Evolutionary conservation across 495 filamentous ascomycete species (phyloP).

Genomic region (Xylaria scruposa): DNA sequence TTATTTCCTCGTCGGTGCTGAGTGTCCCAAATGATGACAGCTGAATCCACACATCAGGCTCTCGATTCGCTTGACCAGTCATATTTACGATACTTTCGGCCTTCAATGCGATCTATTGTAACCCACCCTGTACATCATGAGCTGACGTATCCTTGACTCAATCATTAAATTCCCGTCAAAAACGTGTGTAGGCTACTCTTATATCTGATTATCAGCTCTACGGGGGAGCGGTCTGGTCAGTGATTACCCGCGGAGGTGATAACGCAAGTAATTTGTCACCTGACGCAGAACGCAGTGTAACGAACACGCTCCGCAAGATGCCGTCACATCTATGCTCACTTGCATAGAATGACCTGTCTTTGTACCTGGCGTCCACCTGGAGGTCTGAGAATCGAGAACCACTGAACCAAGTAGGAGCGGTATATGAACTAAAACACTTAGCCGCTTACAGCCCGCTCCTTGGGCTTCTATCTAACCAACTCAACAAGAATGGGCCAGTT

Average conservation of each 20-base stretch:
- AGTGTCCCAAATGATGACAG: neutral
- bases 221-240: neutral
- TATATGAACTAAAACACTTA: neutral
- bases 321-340: neutral
- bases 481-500: neutral
- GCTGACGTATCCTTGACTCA: neutral
- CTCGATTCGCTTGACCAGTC: neutral
- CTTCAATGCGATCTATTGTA: neutral
- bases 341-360: neutral
- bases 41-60: neutral
- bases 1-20: neutral
- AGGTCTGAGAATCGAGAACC: neutral
- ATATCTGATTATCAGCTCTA: neutral
- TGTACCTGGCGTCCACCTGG: neutral
- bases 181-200: neutral
- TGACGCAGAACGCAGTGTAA: neutral
- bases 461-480: neutral
- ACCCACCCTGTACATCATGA: neutral
- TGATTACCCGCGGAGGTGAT: neutral
- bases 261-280: neutral
- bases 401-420: neutral
- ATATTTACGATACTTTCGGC: neutral
- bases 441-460: neutral
- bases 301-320: neutral
- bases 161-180: neutral